A percentile compares a stretch with the other conserved stretches of the same genome.
These are phyloP conservation scores for Sclerotinia nivalis DNA, from an alignment of 2,329 filamentous ascomycete species.

Conservation along the genomic window DNA sequence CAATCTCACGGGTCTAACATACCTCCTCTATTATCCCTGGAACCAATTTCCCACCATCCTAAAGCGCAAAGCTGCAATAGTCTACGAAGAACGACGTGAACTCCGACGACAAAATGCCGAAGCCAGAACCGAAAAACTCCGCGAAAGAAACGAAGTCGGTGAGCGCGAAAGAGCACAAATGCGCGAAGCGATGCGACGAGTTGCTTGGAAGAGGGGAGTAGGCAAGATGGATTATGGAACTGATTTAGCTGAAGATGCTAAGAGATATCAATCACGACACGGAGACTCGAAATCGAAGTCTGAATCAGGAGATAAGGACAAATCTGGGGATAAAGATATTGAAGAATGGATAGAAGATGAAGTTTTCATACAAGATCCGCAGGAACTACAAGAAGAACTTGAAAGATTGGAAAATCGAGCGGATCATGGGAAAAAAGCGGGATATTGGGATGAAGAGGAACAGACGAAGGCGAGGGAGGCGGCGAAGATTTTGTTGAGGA, in stretches of 20 bases:
- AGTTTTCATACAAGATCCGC: not conserved
- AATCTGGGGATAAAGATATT: not conserved
- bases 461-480: not conserved
- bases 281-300: not conserved
- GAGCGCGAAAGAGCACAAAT: conserved; percentile 17
- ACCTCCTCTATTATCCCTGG: not conserved
- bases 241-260: conserved; percentile 14
- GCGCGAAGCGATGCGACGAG: conserved; percentile 10
- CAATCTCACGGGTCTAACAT: not conserved
- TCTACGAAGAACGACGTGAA: not conserved
- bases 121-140: not conserved
- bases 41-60: not conserved
- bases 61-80: not conserved
- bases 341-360: conserved; percentile 22
- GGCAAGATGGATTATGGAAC: conserved; percentile 21
- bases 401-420: conserved; percentile 3
- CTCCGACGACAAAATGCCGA: conserved; percentile 12
- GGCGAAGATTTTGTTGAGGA: not conserved
- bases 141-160: not conserved
- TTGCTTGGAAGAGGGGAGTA: conserved; percentile 18
- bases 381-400: not conserved
- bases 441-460: not conserved
- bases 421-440: conserved; percentile 13
- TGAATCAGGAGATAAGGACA: not conserved
- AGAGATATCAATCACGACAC: not conserved